phyloP scores from a whole-genome alignment of 2,329 filamentous ascomycete genomes.

The Mycosphaerella arachidis region DNA sequence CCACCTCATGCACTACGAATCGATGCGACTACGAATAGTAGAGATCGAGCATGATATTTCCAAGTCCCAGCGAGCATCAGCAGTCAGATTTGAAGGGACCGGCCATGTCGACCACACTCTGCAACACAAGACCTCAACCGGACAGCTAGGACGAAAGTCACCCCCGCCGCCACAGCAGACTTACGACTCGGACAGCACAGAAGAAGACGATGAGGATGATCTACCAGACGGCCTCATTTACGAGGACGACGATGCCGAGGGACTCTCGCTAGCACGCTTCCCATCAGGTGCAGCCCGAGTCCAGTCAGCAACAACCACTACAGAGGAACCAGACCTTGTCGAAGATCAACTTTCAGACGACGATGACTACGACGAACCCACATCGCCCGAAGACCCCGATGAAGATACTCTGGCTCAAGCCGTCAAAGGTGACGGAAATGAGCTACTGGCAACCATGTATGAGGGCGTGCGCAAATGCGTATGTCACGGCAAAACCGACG shows the following conservation, averaged over 20 bases:
- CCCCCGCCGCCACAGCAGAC: conserved; percentile 21
- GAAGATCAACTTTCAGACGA: conserved; percentile 25
- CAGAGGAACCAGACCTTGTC: conserved; percentile 23
- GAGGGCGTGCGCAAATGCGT: conserved; percentile 27
- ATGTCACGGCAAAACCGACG: conserved; percentile 28
- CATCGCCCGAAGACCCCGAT: conserved; percentile 27
- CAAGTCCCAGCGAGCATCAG: conserved; percentile 15
- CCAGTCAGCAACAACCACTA: conserved; percentile 11
- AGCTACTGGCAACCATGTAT: conserved; percentile 25
- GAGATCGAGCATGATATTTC: conserved; percentile 34
- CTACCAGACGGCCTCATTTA: conserved; percentile 17
- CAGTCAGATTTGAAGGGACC: conserved; percentile 26
- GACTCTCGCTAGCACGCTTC: conserved; percentile 28
- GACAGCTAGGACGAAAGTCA: conserved; percentile 24
- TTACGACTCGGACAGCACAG: conserved; percentile 20
- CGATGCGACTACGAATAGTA: conserved; percentile 32
- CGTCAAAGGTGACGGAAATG: conserved; percentile 26
- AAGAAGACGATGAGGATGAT: conserved; percentile 21
- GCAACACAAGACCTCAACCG: conserved; percentile 21
- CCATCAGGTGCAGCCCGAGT: conserved; percentile 25
- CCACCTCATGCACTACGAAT: conserved; percentile 35
- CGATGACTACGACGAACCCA: conserved; percentile 27
- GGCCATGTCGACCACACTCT: conserved; percentile 20
- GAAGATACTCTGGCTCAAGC: conserved; percentile 22
- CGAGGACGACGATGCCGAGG: conserved; percentile 26